Percentiles rank a stretch among this genome's conserved stretches.
phyloP scores from a whole-genome alignment of 2,329 filamentous ascomycete genomes.

The Cercospora citrullina region DNA sequence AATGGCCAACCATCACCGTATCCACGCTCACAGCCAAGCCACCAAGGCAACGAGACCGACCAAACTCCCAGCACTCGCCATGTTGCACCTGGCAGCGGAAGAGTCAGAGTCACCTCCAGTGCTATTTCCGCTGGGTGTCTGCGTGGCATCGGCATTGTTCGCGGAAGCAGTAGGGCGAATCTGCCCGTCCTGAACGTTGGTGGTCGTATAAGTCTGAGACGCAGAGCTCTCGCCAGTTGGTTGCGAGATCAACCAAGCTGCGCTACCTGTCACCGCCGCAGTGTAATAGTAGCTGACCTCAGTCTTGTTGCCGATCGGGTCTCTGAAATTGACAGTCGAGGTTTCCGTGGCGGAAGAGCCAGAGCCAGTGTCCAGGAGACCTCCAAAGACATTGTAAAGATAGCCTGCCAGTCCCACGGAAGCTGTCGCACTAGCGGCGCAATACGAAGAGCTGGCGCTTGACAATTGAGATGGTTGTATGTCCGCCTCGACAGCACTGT shows the following conservation, averaged over 20 bases:
- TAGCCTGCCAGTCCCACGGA: conserved; percentile 27
- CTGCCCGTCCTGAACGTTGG: conserved; percentile 21
- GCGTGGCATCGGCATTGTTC: conserved; percentile 16
- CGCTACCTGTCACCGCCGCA: conserved; percentile 31
- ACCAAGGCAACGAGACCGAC: conserved; percentile 28
- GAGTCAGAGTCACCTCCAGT: conserved; percentile 6
- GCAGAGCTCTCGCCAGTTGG: conserved; percentile 21
- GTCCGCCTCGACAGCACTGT: conserved; percentile 9
- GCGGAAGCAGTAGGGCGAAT: conserved; percentile 23
- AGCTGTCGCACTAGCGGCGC: conserved; percentile 32
- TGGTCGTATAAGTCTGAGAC: conserved; percentile 14
- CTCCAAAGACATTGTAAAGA: conserved; percentile 17
- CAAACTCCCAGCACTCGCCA: conserved; percentile 21
- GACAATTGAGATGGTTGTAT: conserved; percentile 12
- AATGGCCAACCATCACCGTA: no score
- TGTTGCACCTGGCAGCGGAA: conserved; percentile 22
- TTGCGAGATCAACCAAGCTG: conserved; percentile 27
- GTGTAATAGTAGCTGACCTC: conserved; percentile 35
- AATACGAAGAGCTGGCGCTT: conserved; percentile 28
- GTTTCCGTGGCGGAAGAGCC: neutral
- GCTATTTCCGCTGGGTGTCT: neutral
- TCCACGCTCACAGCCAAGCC: conserved; percentile 21
- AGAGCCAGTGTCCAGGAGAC: neutral
- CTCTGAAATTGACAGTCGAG: conserved; percentile 20
- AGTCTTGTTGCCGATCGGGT: conserved; percentile 35